Evolutionary conservation across 305 asterid genomes (phyloP), one percentile per base, ranked within the genome.

Genomic region (Coffea humblotiana): DNA sequence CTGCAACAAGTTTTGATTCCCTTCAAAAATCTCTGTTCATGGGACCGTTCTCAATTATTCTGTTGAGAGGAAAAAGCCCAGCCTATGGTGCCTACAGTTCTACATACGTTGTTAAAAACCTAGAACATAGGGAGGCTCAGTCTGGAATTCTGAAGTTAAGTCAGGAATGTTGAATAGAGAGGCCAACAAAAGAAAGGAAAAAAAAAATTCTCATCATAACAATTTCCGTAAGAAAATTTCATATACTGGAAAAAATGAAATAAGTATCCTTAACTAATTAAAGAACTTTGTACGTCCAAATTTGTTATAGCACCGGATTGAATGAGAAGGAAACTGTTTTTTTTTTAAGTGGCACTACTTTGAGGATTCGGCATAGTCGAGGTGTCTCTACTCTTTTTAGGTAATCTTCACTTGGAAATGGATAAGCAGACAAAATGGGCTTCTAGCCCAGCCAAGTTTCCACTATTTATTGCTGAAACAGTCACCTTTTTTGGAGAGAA

Each of bases 41-140:
- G 75, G 81, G 64, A 48, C 78, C 78, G 37, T 49, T 52, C 61
- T 16, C 58, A 71, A 81, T 71, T 48, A 60, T 81, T 71, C 19
- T 37, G 10, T 76, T 40, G 74, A 32, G 25, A 60, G 58, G 8
- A 37, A 27, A 40, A 2, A 75, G 71, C 74, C 74, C 40, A 54
- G 15, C 43, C 54, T 45, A 32, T 12, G 29, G 49, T 67, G 27
- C 37, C 14, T 23, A 7, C 25, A 8, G 2, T 8, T 12, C 8
- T 23, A 29, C 66, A 61, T 8, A 29, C 43, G 5, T 40, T 3
- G 5, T 29, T 8, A n/a, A 2, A 58, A 61, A 6, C 52, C 52
- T 8, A 8, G 8, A 48, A 48, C 13, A 10, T 48, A 48, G 52
- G 11, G 52, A 48, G 52, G 66, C 32, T 29, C 66, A 2, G 65